These are phyloP conservation scores for Saccharomycopsis babjevae DNA, from an alignment of 805 yeast genomes.

Conservation along the genomic window DNA sequence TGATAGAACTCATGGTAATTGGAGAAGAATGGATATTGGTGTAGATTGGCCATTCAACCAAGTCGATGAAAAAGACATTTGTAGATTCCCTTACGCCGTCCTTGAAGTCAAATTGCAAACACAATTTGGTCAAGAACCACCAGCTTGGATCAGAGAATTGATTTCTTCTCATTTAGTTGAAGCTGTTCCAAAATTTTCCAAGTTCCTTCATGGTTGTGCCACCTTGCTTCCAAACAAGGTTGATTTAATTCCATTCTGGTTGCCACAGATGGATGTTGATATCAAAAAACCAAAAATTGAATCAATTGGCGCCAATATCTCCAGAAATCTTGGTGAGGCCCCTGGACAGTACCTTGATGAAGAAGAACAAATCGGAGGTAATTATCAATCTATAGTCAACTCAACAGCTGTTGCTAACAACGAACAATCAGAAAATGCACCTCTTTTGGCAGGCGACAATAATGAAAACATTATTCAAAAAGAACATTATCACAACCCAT, in stretches of 20 bases:
- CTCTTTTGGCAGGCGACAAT: slow-evolving; percentile 3
- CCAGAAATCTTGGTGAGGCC: slow-evolving; percentile 30
- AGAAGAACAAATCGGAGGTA: slow-evolving; percentile 38
- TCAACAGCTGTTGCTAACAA: slow-evolving; percentile 2
- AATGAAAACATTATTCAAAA: not conserved
- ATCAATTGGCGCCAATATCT: slow-evolving; percentile 23
- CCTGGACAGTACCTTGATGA: slow-evolving; percentile 57
- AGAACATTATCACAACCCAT: not conserved
- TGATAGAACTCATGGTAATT: slow-evolving; percentile 82
- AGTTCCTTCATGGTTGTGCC: slow-evolving; percentile 95
- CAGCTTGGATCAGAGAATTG: slow-evolving; percentile 91
- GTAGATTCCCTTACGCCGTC: slow-evolving; percentile 95
- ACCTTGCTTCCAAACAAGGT: slow-evolving; percentile 79
- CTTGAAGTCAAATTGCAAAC: slow-evolving; percentile 96
- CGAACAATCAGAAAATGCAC: slow-evolving; percentile 12
- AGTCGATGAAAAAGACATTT: slow-evolving; percentile 73
- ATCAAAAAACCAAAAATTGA: slow-evolving; percentile 77
- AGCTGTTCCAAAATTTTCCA: slow-evolving; percentile 96
- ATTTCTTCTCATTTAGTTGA: slow-evolving; percentile 90
- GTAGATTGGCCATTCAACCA: slow-evolving; percentile 92
- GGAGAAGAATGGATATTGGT: slow-evolving; percentile 99
- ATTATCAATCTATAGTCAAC: not conserved
- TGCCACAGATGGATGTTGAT: slow-evolving; percentile 93
- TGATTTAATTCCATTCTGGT: slow-evolving; percentile 88
- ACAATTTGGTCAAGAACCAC: slow-evolving; percentile 98